Conservation (phyloP, 2,329 filamentous ascomycete genomes). For the Ascosphaera apis region DNA sequence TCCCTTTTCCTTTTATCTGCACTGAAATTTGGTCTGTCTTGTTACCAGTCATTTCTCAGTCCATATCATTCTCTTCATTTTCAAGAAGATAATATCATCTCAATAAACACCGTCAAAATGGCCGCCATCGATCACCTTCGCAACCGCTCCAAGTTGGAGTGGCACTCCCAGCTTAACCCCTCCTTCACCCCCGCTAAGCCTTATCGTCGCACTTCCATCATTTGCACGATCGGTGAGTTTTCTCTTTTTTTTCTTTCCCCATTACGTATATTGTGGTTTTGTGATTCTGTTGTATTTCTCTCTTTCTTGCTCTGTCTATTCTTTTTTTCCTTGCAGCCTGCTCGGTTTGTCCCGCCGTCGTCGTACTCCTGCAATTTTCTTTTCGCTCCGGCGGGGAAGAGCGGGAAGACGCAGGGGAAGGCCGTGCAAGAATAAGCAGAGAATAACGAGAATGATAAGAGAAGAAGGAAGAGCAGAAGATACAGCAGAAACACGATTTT, state of each 20-base stretch:
- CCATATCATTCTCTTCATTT: not conserved
- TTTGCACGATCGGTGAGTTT: conserved; percentile 78
- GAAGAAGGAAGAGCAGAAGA: too few relatives aligned
- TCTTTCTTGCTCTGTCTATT: not conserved
- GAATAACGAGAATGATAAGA: too few relatives aligned
- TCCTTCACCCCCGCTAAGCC: conserved; percentile 68
- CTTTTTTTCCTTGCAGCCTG: not conserved
- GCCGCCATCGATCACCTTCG: conserved; percentile 67
- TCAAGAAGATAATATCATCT: not conserved
- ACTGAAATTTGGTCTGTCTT: conserved; percentile 7
- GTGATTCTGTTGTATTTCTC: not conserved
- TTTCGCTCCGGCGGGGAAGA: not conserved
- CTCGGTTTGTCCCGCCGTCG: too few relatives aligned
- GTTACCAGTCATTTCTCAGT: conserved; percentile 7
- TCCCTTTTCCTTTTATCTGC: conserved; percentile 3
- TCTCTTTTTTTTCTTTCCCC: not conserved
- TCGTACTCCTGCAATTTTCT: too few relatives aligned
- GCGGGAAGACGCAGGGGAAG: too few relatives aligned
- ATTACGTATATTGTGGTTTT: too few relatives aligned
- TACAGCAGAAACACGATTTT: too few relatives aligned
- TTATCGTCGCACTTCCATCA: conserved; percentile 93
- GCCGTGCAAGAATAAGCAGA: too few relatives aligned
- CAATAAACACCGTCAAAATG: conserved; percentile 21
- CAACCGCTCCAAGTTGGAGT: conserved; percentile 48
- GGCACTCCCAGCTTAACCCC: conserved; percentile 63